Evolutionary conservation across 768 basidiomycete genomes (phyloP).

Genomic region (Russula sp.): DNA sequence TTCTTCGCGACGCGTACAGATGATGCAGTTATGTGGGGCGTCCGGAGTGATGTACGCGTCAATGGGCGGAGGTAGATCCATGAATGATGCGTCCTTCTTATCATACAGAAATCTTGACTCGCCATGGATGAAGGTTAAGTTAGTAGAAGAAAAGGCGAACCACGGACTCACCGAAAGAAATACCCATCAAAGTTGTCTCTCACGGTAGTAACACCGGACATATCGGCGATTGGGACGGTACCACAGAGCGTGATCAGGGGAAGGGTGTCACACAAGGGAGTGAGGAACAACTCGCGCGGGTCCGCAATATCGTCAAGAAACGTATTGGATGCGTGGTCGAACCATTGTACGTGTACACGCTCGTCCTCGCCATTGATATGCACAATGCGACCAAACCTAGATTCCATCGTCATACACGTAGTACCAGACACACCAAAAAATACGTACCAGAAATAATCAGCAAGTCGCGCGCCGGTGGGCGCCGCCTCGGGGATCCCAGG

Average conservation of each 20-base stretch:
- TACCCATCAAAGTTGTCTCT: conserved; percentile 13
- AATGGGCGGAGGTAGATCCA: conserved; percentile 30
- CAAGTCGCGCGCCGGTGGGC: conserved; percentile 35
- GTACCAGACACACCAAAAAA: background rate
- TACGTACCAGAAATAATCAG: conserved; percentile 58
- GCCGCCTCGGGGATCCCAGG: conserved; percentile 32
- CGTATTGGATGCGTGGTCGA: conserved; percentile 59
- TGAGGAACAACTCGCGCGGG: conserved; percentile 59
- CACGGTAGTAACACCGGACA: background rate
- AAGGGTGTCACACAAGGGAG: conserved; percentile 44
- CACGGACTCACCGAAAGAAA: conserved; percentile 9
- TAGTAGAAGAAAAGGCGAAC: background rate
- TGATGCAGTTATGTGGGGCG: conserved; percentile 48
- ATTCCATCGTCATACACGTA: background rate
- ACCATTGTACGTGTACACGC: conserved; percentile 63
- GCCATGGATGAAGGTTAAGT: background rate
- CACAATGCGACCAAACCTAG: conserved; percentile 64
- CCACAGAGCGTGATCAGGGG: conserved; percentile 36
- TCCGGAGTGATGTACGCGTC: conserved; percentile 24
- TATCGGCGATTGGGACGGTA: conserved; percentile 38
- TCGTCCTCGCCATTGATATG: conserved; percentile 39
- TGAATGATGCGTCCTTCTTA: conserved; percentile 38
- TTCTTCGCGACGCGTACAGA: conserved; percentile 34
- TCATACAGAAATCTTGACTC: conserved; percentile 38
- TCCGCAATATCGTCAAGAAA: conserved; percentile 53